These are phyloP conservation scores for Leccinum subspadiceum DNA, from an alignment of 1,284 basidiomycete species.

Conservation along the genomic window DNA sequence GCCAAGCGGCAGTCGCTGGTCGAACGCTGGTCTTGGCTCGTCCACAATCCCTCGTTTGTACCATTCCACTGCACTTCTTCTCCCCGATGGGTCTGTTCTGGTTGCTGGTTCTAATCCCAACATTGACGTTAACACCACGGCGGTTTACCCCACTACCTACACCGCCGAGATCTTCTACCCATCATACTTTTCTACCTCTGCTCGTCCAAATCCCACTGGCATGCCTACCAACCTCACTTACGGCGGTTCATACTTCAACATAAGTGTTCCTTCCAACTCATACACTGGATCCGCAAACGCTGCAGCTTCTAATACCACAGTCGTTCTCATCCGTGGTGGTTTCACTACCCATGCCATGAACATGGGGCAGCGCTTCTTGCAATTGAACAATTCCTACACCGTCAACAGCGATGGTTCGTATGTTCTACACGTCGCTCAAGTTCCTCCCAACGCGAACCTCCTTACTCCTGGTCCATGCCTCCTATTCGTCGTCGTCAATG, in stretches of 20 bases:
- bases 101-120: slow-evolving; percentile 95
- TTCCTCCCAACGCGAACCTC: slow-evolving; percentile 79
- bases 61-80: slow-evolving; percentile 86
- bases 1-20: slow-evolving; percentile 69
- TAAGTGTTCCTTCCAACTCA: slow-evolving; percentile 59
- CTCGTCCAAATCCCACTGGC: slow-evolving; percentile 71
- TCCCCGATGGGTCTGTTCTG: slow-evolving; percentile 85
- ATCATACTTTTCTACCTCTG: slow-evolving; percentile 71
- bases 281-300: slow-evolving; percentile 67
- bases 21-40: slow-evolving; percentile 58
- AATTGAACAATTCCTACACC: slow-evolving; percentile 80
- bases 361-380: slow-evolving; percentile 82
- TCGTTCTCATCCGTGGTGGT: slow-evolving; percentile 81
- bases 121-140: slow-evolving; percentile 71
- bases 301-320: slow-evolving; percentile 75
- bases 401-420: slow-evolving; percentile 75
- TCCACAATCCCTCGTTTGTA: slow-evolving; percentile 78
- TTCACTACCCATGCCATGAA: slow-evolving; percentile 97
- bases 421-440: slow-evolving; percentile 75
- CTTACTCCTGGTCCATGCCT: slow-evolving; percentile 86
- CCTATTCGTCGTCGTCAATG: slow-evolving; percentile 78
- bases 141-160: slow-evolving; percentile 84
- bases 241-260: slow-evolving; percentile 79
- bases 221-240: slow-evolving; percentile 77
- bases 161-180: slow-evolving; percentile 87